These are phyloP conservation scores for Yarrowia divulgata DNA, from an alignment of 805 yeast genomes.

Conservation along the genomic window DNA sequence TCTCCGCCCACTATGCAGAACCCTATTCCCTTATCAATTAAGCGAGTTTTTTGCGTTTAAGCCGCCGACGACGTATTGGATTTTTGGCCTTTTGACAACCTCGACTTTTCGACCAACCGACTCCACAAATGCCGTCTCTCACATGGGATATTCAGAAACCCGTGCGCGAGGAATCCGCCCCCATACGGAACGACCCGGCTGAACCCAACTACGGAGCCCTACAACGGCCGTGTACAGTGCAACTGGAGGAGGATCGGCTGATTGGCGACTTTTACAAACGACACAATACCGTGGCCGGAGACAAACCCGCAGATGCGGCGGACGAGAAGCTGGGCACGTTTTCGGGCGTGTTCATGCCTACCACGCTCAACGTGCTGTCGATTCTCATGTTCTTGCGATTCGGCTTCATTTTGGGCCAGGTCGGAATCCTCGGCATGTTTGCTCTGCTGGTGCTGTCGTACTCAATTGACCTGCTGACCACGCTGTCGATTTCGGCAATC, in stretches of 20 bases:
- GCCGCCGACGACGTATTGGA: too few species aligned
- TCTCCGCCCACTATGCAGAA: background rate
- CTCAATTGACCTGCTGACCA: conserved; percentile 80
- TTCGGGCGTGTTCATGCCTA: conserved; percentile 92
- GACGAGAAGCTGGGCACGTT: conserved; percentile 72
- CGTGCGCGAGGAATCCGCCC: conserved; percentile 3
- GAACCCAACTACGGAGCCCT: conserved; percentile 13
- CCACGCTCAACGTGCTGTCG: conserved; percentile 88
- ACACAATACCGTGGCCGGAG: conserved; percentile 23
- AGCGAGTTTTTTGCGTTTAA: conserved; percentile 11
- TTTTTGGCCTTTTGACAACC: too few species aligned
- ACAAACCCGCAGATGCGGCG: conserved; percentile 2
- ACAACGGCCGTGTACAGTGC: conserved; percentile 6
- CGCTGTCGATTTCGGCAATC: conserved; percentile 90
- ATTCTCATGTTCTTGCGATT: conserved; percentile 94
- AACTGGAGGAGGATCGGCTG: conserved; percentile 27
- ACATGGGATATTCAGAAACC: conserved; percentile 28
- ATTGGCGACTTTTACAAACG: conserved; percentile 38
- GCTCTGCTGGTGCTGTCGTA: conserved; percentile 74
- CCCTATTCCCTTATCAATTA: conserved; percentile 13
- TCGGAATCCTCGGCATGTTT: conserved; percentile 84
- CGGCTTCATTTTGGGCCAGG: conserved; percentile 94
- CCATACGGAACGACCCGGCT: background rate
- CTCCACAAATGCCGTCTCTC: background rate
- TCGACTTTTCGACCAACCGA: background rate